These are phyloP conservation scores for Capsella rubella DNA, from an alignment of 441 rosid genomes.

Conservation along the genomic window DNA sequence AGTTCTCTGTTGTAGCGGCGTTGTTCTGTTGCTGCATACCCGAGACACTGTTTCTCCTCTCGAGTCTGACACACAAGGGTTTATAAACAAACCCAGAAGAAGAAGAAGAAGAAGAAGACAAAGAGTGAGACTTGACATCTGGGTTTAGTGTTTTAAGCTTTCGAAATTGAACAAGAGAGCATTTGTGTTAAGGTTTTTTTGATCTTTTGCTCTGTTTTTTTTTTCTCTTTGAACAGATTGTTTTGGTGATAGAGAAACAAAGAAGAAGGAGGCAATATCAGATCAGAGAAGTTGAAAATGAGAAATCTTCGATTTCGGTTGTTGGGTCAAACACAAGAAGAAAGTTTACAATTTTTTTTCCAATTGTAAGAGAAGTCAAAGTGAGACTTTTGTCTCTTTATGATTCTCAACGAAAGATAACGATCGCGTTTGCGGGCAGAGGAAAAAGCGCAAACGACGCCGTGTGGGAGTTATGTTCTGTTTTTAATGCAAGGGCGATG, in stretches of 20 bases:
- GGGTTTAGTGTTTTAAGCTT: slow-evolving; percentile 2
- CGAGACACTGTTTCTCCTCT: slow-evolving; percentile 64
- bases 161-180: slow-evolving; percentile 4
- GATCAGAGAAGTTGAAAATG: neutral
- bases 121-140: slow-evolving; percentile 24
- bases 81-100: slow-evolving; percentile 38
- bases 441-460: no score
- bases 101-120: slow-evolving; percentile 23
- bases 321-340: slow-evolving; percentile 26
- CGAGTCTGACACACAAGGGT: slow-evolving; percentile 61
- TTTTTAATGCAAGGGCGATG: no score
- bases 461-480: no score
- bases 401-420: no score
- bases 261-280: neutral
- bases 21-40: slow-evolving; percentile 70
- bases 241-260: slow-evolving; percentile 6
- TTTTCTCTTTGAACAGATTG: slow-evolving; percentile 28
- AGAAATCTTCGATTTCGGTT: slow-evolving; percentile 13
- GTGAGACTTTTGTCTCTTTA: slow-evolving; percentile 17
- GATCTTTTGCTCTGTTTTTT: slow-evolving; percentile 22
- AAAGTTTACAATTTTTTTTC: neutral
- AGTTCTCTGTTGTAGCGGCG: slow-evolving; percentile 48
- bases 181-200: slow-evolving; percentile 14
- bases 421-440: no score
- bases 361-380: slow-evolving; percentile 24